Evolutionary conservation across 345 rosid species (phyloP), one percentile per base, ranked within the genome.

Genomic region (Eutrema heterophyllum): DNA sequence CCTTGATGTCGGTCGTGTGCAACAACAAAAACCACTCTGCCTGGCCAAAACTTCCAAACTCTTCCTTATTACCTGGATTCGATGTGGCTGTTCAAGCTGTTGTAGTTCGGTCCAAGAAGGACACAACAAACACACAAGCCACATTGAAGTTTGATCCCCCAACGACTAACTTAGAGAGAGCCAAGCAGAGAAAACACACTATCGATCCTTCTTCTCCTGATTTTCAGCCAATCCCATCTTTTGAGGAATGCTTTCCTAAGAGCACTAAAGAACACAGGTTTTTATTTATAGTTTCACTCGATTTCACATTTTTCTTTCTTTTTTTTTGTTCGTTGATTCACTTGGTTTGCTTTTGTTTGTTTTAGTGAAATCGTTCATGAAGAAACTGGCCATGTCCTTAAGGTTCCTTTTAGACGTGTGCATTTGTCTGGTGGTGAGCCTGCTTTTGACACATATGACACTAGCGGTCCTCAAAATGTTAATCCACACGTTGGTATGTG

Each of bases 391-490:
- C 92, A 92, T 82, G 81, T 83, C 4, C 93, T 95, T 68, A 87
- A 88, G 82, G 94, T 96, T 78, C 98, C 99, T 7, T 92, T 96
- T 58, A 81, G 99, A 50, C 82, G 93, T 70, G 85, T 96, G 30
- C 92, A 86, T 75, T 80, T 96, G 80, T 80, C 89, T 64, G 99
- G 99, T 60, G 90, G 82, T 81, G 98, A 89, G 68, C 91, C 96
- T 7, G 68, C 76, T 63, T 96, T 96, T 54, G 97, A 92, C 81
- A 87, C 68, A 27, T 96, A 96, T 72, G 98, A 96, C 77, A 96
- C 99, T 56, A 92, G 98, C 68, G 99, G 99, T 68, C 98, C 98
- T 59, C 98, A 90, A 46, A 82, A 90, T 76, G 84, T 90, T 56
- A 75, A 83, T 76, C 93, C 99, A 27, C 88, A 64, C n/a, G 44